These are phyloP conservation scores for Haplosporangium sp. DNA, from an alignment of 371 early-diverging fungal genomes.

Conservation along the genomic window DNA sequence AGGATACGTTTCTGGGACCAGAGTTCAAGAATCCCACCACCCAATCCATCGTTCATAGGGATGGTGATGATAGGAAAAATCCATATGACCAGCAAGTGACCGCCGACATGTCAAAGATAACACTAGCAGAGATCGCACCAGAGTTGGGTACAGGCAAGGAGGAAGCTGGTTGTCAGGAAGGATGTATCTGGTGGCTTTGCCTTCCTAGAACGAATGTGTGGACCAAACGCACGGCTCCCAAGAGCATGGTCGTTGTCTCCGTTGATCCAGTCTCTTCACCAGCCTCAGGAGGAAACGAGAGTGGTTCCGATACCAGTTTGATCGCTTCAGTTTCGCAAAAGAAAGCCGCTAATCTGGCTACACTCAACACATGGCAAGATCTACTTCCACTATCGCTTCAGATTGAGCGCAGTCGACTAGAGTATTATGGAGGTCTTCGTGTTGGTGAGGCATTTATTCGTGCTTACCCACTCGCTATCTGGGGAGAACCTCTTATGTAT, in stretches of 20 bases:
- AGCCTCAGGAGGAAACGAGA: background rate
- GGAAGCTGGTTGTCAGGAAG: constrained; percentile 32
- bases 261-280: constrained; percentile 3
- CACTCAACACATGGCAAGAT: constrained; percentile 41
- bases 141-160: constrained; percentile 28
- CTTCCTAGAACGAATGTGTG: constrained; percentile 36
- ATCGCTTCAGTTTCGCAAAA: background rate
- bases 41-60: background rate
- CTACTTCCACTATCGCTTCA: constrained; percentile 39
- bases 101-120: background rate
- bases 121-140: constrained; percentile 19
- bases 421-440: constrained; percentile 46
- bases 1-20: constrained; percentile 17
- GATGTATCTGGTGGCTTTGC: constrained; percentile 47
- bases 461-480: constrained; percentile 47
- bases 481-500: constrained; percentile 46
- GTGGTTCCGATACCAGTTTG: background rate
- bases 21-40: background rate
- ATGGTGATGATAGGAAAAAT: background rate
- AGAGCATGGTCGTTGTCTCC: constrained; percentile 26
- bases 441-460: constrained; percentile 43
- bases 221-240: constrained; percentile 35
- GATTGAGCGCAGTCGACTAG: constrained; percentile 37
- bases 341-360: background rate
- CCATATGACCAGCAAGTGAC: background rate